Percentiles rank a stretch among this genome's conserved stretches.
Evolutionary conservation across 352 stramenopile species (phyloP).

Genomic region (Elongisporangium anandrum): DNA sequence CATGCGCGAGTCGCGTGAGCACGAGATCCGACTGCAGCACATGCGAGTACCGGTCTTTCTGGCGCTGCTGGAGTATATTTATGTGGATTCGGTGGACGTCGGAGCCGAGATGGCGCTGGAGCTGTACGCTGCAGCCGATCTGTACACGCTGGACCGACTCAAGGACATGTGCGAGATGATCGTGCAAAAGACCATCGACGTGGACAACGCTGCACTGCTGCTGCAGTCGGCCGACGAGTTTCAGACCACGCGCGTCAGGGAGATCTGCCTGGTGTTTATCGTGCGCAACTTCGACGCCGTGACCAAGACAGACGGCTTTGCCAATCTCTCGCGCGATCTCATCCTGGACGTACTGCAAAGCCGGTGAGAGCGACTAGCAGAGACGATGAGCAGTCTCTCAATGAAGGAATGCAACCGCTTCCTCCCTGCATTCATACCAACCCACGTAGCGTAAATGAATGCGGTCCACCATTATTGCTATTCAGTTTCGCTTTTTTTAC

Average conservation of each 20-base stretch:
- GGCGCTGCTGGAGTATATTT: slow-evolving; percentile 95
- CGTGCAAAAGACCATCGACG: slow-evolving; percentile 86
- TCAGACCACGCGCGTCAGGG: slow-evolving; percentile 72
- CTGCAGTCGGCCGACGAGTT: slow-evolving; percentile 86
- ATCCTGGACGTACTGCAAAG: slow-evolving; percentile 89
- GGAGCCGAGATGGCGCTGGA: slow-evolving; percentile 91
- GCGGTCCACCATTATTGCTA: slow-evolving; percentile 15
- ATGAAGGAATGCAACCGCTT: not conserved
- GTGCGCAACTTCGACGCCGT: slow-evolving; percentile 90
- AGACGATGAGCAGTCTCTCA: slow-evolving; percentile 5
- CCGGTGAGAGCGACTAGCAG: slow-evolving; percentile 35
- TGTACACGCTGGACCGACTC: slow-evolving; percentile 94
- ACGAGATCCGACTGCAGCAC: slow-evolving; percentile 86
- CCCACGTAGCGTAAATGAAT: not conserved
- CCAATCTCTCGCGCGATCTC: slow-evolving; percentile 76
- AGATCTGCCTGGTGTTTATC: slow-evolving; percentile 89
- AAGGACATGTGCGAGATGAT: slow-evolving; percentile 90
- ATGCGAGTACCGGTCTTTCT: slow-evolving; percentile 92
- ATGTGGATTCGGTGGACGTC: slow-evolving; percentile 94
- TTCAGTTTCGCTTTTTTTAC: slow-evolving; percentile 22
- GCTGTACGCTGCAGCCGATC: slow-evolving; percentile 91
- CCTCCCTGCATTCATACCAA: slow-evolving; percentile 12
- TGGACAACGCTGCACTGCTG: slow-evolving; percentile 83
- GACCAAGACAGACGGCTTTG: slow-evolving; percentile 89
- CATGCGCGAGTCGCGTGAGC: slow-evolving; percentile 88